Evolutionary conservation across 768 basidiomycete species (phyloP), one percentile per base, ranked within the genome.

Genomic region (Tylopilus intermedius): DNA sequence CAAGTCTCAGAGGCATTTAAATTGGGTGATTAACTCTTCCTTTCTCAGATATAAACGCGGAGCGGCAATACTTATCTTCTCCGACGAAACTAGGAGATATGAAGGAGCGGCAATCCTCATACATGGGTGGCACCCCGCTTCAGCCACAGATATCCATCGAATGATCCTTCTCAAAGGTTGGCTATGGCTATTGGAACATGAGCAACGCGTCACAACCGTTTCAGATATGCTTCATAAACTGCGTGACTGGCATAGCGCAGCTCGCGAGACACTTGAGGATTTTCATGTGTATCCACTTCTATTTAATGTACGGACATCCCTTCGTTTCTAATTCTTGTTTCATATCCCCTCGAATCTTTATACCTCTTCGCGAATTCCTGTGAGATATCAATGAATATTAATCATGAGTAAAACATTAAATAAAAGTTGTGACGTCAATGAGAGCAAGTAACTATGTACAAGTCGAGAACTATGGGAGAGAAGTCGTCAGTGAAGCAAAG

Each of bases 91-190:
- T 72, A 63, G 72, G 71, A 55, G 72, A 72, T 43, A 80, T 76
- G 79, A 63, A 60, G 35, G 72, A 79, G 61, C 73, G 71, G 50
- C 72, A 76, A 56, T 71, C 73, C 21, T 71, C 74, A n/a, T 82
- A 82, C 62, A 55, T 66, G 32, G 51, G 45, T 33, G 76, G 73
- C 44, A 63, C 72, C 37, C 75, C 78, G 3, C 66, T 88, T 42
- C 76, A 73, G 33, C 80, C 75, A 55, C 79, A 89, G 55, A 81
- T 90, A 68, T 90, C 88, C 27, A 91, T 92, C 56, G 89, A 92
- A 67, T 91, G 64, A 75, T 57, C 3, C 1, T 39, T 40, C 3
- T 38, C 21, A 22, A 39, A 33, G 47, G 14, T 35, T 32, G 32
- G 26, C 29, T 18, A 9, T 22, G 18, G 18, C 18, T 18, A 18